Conservation (phyloP, 2,329 filamentous ascomycete species). For the Trichoderma sp. region DNA sequence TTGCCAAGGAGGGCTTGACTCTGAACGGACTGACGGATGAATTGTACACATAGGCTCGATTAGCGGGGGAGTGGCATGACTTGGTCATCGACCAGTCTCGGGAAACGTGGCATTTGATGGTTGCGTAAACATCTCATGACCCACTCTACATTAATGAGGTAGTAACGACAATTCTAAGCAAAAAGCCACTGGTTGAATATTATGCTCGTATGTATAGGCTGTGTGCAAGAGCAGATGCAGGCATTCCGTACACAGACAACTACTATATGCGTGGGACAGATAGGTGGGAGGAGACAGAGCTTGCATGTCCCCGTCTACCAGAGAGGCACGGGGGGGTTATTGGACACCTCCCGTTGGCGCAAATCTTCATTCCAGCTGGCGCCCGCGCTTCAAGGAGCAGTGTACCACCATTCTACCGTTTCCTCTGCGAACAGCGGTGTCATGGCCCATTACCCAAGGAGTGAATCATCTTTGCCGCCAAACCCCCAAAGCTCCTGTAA, state of each 20-base stretch:
- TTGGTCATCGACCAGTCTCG: too few relatives aligned
- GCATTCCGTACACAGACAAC: not conserved
- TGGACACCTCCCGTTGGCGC: not conserved
- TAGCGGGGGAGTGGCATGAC: not conserved
- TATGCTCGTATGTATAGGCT: not conserved
- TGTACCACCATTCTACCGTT: too few relatives aligned
- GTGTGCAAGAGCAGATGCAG: not conserved
- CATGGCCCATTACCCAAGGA: not conserved
- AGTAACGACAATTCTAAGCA: not conserved
- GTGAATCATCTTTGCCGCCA: too few relatives aligned
- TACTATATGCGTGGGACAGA: constrained; percentile 9
- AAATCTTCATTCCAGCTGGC: not conserved
- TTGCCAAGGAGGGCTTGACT: constrained; percentile 78
- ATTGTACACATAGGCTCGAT: constrained; percentile 60
- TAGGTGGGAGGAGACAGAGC: constrained; percentile 14
- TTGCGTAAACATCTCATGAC: not conserved
- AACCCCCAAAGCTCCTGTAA: not conserved
- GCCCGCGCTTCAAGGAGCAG: too few relatives aligned
- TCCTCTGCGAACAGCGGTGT: not conserved
- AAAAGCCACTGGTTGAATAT: not conserved
- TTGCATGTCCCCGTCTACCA: not conserved
- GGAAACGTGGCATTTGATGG: not conserved
- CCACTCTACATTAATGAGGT: constrained; percentile 5
- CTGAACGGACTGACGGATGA: constrained; percentile 73
- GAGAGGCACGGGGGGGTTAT: not conserved